phyloP scores from a whole-genome alignment of 306 rosid species.

The Ochetophila trinervis region DNA sequence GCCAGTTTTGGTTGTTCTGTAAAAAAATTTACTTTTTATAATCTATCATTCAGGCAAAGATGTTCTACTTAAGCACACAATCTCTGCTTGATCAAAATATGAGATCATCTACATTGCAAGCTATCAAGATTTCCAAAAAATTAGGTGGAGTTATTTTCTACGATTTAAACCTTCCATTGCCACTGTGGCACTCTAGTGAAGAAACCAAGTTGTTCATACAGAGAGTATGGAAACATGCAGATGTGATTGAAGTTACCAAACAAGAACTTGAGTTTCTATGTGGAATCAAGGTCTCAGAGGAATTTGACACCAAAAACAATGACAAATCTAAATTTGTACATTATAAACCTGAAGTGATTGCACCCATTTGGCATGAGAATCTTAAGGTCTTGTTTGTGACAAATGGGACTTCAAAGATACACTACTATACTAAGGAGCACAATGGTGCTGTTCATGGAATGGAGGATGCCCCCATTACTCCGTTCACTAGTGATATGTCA shows the following conservation, averaged over 20 bases:
- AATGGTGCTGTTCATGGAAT: constrained; percentile 74
- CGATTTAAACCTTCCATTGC: constrained; percentile 87
- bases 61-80: constrained; percentile 88
- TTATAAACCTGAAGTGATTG: constrained; percentile 58
- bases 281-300: constrained; percentile 74
- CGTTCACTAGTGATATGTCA: constrained; percentile 79
- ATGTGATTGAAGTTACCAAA: constrained; percentile 89
- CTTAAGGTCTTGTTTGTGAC: constrained; percentile 93
- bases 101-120: constrained; percentile 80
- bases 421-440: constrained; percentile 73
- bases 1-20: constrained; percentile 13
- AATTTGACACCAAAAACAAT: constrained; percentile 82
- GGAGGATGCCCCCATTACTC: constrained; percentile 88
- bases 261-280: constrained; percentile 93
- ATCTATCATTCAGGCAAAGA: constrained; percentile 71
- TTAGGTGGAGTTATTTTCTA: constrained; percentile 78
- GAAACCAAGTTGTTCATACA: constrained; percentile 67
- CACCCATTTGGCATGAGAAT: constrained; percentile 76
- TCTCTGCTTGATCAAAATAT: constrained; percentile 82
- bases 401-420: constrained; percentile 94
- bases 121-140: constrained; percentile 69
- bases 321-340: constrained; percentile 74
- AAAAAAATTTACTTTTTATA: constrained; percentile 14
- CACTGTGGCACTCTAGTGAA: constrained; percentile 80
- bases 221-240: constrained; percentile 82